A percentile compares a stretch with the other conserved stretches of the same genome.
Evolutionary conservation across 2,329 filamentous ascomycete species (phyloP).

Genomic region (Aspergillus pseudonomiae): DNA sequence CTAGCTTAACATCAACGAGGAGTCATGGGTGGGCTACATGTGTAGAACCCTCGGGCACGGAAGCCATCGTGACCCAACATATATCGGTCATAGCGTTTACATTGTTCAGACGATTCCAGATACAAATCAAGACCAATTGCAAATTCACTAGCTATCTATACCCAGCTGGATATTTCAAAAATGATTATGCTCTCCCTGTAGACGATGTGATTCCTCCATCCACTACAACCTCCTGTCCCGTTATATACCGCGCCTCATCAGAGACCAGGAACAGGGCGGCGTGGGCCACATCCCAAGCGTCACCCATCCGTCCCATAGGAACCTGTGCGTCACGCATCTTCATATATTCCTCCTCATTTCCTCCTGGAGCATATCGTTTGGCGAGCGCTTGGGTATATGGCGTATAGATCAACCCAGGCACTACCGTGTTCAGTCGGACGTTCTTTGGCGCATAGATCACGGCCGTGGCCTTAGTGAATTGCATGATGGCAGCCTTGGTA

Average conservation of each 20-base stretch:
- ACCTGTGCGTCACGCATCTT: slow-evolving; percentile 26
- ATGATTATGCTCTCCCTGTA: slow-evolving; percentile 12
- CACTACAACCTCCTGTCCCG: slow-evolving; percentile 39
- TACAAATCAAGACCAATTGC: neutral
- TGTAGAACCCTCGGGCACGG: too few species aligned
- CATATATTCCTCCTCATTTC: slow-evolving; percentile 48
- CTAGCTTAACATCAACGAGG: neutral
- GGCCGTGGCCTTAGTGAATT: slow-evolving; percentile 54
- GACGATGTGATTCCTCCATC: slow-evolving; percentile 39
- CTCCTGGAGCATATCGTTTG: slow-evolving; percentile 46
- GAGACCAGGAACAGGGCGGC: slow-evolving; percentile 35
- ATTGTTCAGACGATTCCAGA: neutral
- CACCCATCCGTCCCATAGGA: slow-evolving; percentile 38
- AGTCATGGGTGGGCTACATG: neutral
- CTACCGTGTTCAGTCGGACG: slow-evolving; percentile 56
- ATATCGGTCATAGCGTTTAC: neutral
- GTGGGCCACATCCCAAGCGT: slow-evolving; percentile 39
- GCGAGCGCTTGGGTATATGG: slow-evolving; percentile 53
- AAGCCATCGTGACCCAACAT: neutral
- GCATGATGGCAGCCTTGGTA: slow-evolving; percentile 55
- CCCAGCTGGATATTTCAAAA: neutral
- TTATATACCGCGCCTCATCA: slow-evolving; percentile 37
- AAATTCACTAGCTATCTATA: neutral
- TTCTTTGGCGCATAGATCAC: slow-evolving; percentile 45
- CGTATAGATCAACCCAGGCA: slow-evolving; percentile 61